Percentiles rank a stretch among this genome's conserved stretches.
Conservation (phyloP, 2,329 filamentous ascomycete species). For the Trichoderma simmonsii region DNA sequence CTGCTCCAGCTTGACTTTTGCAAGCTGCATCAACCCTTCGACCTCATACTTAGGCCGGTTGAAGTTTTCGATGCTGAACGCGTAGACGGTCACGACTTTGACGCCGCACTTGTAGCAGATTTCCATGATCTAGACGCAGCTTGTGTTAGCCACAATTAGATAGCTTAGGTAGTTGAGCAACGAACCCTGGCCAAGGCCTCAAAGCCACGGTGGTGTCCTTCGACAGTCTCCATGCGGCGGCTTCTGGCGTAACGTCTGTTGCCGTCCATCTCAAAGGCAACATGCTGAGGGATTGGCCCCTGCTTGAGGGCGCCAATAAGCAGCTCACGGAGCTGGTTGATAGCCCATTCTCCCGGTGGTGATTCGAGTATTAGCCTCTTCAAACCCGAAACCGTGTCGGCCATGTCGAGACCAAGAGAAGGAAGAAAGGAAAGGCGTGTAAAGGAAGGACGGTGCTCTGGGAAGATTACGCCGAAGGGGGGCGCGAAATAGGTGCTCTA, state of each 20-base stretch:
- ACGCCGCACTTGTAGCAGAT: conserved; percentile 98
- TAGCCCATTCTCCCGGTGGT: conserved; percentile 87
- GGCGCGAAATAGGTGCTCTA: background rate
- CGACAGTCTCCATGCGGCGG: conserved; percentile 91
- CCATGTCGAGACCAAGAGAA: conserved; percentile 39
- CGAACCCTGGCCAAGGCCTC: conserved; percentile 84
- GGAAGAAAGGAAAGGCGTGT: background rate
- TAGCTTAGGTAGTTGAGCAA: conserved; percentile 18
- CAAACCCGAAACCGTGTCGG: conserved; percentile 50
- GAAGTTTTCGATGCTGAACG: conserved; percentile 99
- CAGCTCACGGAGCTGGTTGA: conserved; percentile 74
- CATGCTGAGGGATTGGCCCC: conserved; percentile 88
- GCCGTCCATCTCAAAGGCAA: conserved; percentile 99
- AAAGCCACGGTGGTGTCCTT: conserved; percentile 93
- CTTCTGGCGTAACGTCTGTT: conserved; percentile 88
- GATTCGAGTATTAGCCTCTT: conserved; percentile 76
- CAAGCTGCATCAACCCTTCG: conserved; percentile 95
- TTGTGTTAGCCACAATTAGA: conserved; percentile 15
- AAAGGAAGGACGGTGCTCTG: background rate
- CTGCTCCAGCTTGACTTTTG: conserved; percentile 90
- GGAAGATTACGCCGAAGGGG: background rate
- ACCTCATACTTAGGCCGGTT: conserved; percentile 96
- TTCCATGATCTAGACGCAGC: conserved; percentile 69
- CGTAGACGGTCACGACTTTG: conserved; percentile 95
- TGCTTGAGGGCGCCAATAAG: conserved; percentile 86